Conservation (phyloP, 306 rosid species). For the Hippophae rhamnoides region DNA sequence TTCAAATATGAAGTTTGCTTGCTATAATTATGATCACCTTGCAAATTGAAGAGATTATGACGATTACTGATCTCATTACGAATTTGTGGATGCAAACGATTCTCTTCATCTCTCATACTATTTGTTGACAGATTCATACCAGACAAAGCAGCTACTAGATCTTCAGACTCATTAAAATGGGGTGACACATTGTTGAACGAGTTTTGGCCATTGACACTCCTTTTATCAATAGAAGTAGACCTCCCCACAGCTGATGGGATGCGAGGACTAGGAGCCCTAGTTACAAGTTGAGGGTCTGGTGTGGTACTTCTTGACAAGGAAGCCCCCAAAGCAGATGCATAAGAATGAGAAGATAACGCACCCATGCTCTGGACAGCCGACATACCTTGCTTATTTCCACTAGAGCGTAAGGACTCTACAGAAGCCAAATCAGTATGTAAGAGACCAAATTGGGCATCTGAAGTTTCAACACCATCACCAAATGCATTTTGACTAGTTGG, state of each 20-base stretch:
- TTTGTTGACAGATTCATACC: conserved; percentile 64
- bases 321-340: conserved; percentile 82
- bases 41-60: conserved; percentile 53
- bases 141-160: conserved; percentile 69
- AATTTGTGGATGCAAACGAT: conserved; percentile 46
- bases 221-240: conserved; percentile 47
- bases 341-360: conserved; percentile 44
- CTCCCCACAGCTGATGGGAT: conserved; percentile 73
- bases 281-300: conserved; percentile 71
- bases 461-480: conserved; percentile 58
- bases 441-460: conserved; percentile 57
- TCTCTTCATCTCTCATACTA: conserved; percentile 41
- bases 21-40: conserved; percentile 53
- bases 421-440: conserved; percentile 39
- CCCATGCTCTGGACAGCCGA: conserved; percentile 49
- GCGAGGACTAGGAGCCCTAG: conserved; percentile 90
- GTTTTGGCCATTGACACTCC: conserved; percentile 38
- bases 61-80: conserved; percentile 51
- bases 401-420: conserved; percentile 32
- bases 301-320: conserved; percentile 81
- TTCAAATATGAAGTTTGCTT: conserved; percentile 49
- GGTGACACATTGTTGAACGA: conserved; percentile 44
- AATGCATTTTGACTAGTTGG: conserved; percentile 84
- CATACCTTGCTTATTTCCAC: conserved; percentile 49
- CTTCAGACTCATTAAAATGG: conserved; percentile 48